phyloP scores from a whole-genome alignment of 768 basidiomycete genomes.

The Naganishia antarctica region DNA sequence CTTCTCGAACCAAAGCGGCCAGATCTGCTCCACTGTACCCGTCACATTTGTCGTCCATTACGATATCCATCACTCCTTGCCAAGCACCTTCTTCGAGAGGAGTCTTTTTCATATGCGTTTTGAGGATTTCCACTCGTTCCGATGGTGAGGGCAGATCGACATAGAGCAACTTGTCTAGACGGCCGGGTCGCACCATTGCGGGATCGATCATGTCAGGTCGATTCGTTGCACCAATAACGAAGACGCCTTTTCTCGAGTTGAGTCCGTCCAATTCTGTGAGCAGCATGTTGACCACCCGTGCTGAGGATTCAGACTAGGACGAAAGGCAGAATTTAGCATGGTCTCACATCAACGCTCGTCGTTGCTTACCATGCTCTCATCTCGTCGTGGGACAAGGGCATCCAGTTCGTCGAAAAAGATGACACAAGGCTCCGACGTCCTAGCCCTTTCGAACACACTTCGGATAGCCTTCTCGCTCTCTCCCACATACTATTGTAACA shows the following conservation, averaged over 20 bases:
- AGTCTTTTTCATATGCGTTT: constrained; percentile 65
- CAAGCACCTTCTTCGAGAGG: constrained; percentile 57
- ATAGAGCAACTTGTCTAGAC: constrained; percentile 87
- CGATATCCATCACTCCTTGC: constrained; percentile 53
- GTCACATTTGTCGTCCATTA: constrained; percentile 61
- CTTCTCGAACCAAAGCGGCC: constrained; percentile 79
- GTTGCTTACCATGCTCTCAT: constrained; percentile 71
- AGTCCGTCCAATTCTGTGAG: constrained; percentile 91
- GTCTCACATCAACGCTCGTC: not conserved
- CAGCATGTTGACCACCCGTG: constrained; percentile 87
- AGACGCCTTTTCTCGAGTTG: constrained; percentile 76
- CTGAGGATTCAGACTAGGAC: constrained; percentile 78
- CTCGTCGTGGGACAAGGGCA: constrained; percentile 80
- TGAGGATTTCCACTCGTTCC: constrained; percentile 78
- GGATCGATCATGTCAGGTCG: constrained; percentile 96
- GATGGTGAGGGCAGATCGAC: constrained; percentile 72
- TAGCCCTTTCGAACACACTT: constrained; percentile 87
- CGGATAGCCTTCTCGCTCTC: constrained; percentile 93
- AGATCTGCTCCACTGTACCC: constrained; percentile 91
- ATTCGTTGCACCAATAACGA: constrained; percentile 92
- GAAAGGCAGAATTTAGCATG: not conserved
- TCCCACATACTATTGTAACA: constrained; percentile 75
- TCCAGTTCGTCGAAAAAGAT: constrained; percentile 95
- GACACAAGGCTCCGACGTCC: constrained; percentile 88
- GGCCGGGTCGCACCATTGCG: constrained; percentile 93